These are phyloP conservation scores for Pseudocercospora eumusae DNA, from an alignment of 2,329 filamentous ascomycete genomes.

Conservation along the genomic window DNA sequence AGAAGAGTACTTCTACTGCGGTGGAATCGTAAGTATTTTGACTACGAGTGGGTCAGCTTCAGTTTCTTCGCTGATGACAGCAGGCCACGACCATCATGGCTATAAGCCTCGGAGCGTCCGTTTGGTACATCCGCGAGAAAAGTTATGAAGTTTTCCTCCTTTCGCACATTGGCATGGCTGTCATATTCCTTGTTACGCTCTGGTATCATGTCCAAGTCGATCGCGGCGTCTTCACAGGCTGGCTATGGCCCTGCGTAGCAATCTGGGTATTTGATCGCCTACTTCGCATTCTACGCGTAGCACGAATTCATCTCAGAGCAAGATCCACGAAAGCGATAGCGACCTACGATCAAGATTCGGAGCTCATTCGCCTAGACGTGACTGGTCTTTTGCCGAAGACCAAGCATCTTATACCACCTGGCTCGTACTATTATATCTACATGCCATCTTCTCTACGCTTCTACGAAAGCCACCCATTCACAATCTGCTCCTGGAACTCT, in stretches of 20 bases:
- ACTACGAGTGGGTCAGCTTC: too few relatives aligned
- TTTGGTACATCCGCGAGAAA: slow-evolving; percentile 54
- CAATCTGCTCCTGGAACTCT: slow-evolving; percentile 40
- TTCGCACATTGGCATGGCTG: slow-evolving; percentile 55
- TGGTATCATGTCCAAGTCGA: slow-evolving; percentile 49
- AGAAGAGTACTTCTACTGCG: slow-evolving; percentile 54
- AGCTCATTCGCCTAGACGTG: slow-evolving; percentile 53
- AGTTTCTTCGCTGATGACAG: too few relatives aligned
- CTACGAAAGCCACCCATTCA: slow-evolving; percentile 57
- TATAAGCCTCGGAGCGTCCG: slow-evolving; percentile 49
- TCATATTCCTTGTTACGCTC: slow-evolving; percentile 54
- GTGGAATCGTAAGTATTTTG: slow-evolving; percentile 41
- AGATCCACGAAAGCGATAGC: slow-evolving; percentile 41
- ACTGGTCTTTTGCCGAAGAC: slow-evolving; percentile 37
- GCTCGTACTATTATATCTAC: slow-evolving; percentile 56
- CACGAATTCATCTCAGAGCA: slow-evolving; percentile 39
- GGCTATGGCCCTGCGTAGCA: slow-evolving; percentile 53
- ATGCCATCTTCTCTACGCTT: slow-evolving; percentile 47
- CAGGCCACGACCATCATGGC: slow-evolving; percentile 50
- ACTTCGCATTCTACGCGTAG: slow-evolving; percentile 48
- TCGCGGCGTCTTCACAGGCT: slow-evolving; percentile 22
- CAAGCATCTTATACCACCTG: slow-evolving; percentile 44
- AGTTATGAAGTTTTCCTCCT: slow-evolving; percentile 57
- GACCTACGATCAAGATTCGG: slow-evolving; percentile 47
- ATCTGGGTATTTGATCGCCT: slow-evolving; percentile 56